A percentile compares a stretch with the other conserved stretches of the same genome.
Evolutionary conservation across 257 asterid genomes (phyloP).

Genomic region (Nicotiana tabacum): DNA sequence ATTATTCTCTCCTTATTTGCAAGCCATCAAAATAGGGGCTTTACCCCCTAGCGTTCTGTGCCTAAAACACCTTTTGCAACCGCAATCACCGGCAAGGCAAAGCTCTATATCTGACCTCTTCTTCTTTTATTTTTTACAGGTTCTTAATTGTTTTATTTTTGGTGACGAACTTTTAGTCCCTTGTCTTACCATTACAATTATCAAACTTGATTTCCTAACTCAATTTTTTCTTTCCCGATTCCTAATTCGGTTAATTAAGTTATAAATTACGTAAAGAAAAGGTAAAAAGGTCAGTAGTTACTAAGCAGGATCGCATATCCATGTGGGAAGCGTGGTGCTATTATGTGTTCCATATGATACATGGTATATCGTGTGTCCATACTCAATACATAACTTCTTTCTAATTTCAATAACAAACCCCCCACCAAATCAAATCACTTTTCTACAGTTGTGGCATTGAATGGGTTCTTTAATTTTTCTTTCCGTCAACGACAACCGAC

Average conservation of each 20-base stretch:
- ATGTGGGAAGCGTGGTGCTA: background rate
- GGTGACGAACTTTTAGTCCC: too few relatives aligned
- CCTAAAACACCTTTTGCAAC: background rate
- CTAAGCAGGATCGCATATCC: too few relatives aligned
- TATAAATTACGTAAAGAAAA: background rate
- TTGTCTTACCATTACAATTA: too few relatives aligned
- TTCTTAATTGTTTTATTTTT: too few relatives aligned
- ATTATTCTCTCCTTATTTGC: background rate
- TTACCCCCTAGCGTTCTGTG: background rate
- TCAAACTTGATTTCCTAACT: too few relatives aligned
- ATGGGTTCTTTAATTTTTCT: background rate
- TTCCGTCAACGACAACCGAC: background rate
- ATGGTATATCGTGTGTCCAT: background rate
- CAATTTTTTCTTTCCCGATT: background rate
- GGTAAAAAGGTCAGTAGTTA: too few relatives aligned
- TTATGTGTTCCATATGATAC: background rate
- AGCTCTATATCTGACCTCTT: background rate
- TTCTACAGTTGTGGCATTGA: background rate
- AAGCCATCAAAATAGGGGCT: background rate
- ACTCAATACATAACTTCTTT: background rate
- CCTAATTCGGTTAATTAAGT: background rate
- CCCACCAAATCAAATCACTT: background rate
- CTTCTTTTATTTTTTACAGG: too few relatives aligned
- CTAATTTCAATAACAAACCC: background rate
- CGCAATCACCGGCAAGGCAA: background rate